These are phyloP conservation scores for Linum lewisii DNA, from an alignment of 345 rosid genomes.

Conservation along the genomic window DNA sequence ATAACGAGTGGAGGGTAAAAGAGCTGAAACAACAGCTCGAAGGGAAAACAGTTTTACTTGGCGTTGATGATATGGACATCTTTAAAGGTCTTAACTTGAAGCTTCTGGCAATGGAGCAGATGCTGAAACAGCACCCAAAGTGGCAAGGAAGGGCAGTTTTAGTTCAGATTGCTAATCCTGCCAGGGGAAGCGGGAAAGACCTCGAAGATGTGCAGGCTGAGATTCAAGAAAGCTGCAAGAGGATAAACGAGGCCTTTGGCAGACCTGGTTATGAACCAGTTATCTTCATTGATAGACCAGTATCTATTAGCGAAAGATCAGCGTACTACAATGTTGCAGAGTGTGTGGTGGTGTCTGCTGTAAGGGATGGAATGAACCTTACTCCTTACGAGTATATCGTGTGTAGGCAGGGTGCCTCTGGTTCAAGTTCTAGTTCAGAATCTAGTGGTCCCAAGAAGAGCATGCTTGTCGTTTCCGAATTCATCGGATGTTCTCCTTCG, in stretches of 20 bases:
- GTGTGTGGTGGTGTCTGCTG: conserved; percentile 3
- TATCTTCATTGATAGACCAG: neutral
- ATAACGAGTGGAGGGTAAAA: conserved; percentile 1
- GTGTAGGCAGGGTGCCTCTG: conserved; percentile 2
- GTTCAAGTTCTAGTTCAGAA: neutral
- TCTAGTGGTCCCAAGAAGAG: conserved; percentile 4
- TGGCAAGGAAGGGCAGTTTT: conserved; percentile 4
- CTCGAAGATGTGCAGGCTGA: conserved; percentile 5
- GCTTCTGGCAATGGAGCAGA: conserved; percentile 4
- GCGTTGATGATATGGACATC: conserved; percentile 6
- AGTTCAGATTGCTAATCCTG: conserved; percentile 4
- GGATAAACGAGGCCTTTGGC: neutral
- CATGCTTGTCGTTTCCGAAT: neutral
- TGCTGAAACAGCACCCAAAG: conserved; percentile 6
- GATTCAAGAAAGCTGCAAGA: conserved; percentile 4
- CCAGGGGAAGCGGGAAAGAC: conserved; percentile 5
- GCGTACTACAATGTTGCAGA: conserved; percentile 1
- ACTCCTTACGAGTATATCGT: conserved; percentile 4
- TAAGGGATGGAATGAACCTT: conserved; percentile 3
- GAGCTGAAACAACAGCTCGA: conserved; percentile 3
- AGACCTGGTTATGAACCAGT: conserved; percentile 1
- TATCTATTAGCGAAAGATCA: neutral
- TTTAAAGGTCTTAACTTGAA: conserved; percentile 2
- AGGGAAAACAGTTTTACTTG: neutral
- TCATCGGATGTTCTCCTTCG: conserved; percentile 2